A percentile compares a stretch with the other conserved stretches of the same genome.
These are phyloP conservation scores for Nematodospora valgi DNA, from an alignment of 805 yeast genomes.

Conservation along the genomic window DNA sequence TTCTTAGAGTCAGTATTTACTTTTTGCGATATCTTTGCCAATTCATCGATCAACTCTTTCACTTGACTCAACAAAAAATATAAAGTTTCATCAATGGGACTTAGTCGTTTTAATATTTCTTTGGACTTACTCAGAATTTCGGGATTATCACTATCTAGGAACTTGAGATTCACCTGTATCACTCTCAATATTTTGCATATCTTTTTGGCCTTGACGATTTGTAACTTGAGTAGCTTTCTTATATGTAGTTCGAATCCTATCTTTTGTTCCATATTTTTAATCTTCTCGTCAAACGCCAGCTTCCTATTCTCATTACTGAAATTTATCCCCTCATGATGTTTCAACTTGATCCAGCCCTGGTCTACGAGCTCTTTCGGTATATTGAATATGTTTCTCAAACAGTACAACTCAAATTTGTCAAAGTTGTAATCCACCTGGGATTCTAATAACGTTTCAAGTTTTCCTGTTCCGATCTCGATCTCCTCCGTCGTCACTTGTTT, in stretches of 20 bases:
- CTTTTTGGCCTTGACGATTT: slow-evolving; percentile 35
- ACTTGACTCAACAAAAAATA: slow-evolving; percentile 44
- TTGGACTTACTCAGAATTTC: too few relatives aligned
- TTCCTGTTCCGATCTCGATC: slow-evolving; percentile 74
- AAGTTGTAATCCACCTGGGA: slow-evolving; percentile 75
- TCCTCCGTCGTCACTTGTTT: slow-evolving; percentile 34
- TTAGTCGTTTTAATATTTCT: slow-evolving; percentile 28
- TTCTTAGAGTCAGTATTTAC: slow-evolving; percentile 20
- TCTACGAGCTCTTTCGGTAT: slow-evolving; percentile 64
- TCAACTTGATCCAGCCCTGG: slow-evolving; percentile 63
- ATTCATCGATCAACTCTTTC: slow-evolving; percentile 30
- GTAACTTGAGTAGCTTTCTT: slow-evolving; percentile 38
- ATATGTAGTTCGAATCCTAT: slow-evolving; percentile 43
- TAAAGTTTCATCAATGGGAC: slow-evolving; percentile 47
- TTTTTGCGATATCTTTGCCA: slow-evolving; percentile 22
- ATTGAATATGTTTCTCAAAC: slow-evolving; percentile 69
- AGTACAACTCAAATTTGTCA: slow-evolving; percentile 82
- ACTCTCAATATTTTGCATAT: slow-evolving; percentile 28
- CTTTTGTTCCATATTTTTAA: slow-evolving; percentile 31
- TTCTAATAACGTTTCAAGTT: slow-evolving; percentile 72
- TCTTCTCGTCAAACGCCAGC: slow-evolving; percentile 22
- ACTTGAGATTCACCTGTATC: slow-evolving; percentile 27
- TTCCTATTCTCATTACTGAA: slow-evolving; percentile 11
- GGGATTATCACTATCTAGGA: slow-evolving; percentile 13
- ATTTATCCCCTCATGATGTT: slow-evolving; percentile 61